Base-by-base conservation (phyloP, 2,329 filamentous ascomycete species). In the Pseudomassariella vexata region DNA sequence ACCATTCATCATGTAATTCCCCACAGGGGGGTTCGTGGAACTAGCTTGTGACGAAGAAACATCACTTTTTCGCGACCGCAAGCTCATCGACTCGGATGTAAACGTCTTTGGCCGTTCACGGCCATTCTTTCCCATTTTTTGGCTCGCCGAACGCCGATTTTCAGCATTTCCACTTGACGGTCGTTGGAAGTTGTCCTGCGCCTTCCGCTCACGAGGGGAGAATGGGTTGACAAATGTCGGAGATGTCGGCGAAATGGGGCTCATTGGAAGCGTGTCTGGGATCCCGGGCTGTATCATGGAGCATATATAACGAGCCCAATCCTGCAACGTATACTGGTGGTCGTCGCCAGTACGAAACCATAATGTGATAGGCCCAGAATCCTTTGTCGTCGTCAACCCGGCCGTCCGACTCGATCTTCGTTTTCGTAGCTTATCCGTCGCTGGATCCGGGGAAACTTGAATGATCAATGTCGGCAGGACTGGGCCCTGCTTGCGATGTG, bases 331-430 rank as follows among this genome's bases (percentile, higher is more conserved):
- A 27, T 63, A 55, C 28, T 63, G 59, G 23, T 62, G 61, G 34
- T 77, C 71, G 12, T 79, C 72, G 5, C 66, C 58, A 0, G 65
- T 58, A 19, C 78, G 73, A 40, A 82, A 81, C 57, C 70, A 70
- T 3, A 82, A 52, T 0, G 65, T 68, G 7, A 60, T 64, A 3
- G 65, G 57, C 7, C 59, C 53, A 2, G 64, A 56, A 11, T 76
- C 70, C 47, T 70, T 76, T 36, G 57, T 66, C 6, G 61, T 53
- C 8, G 68, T 68, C 15, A 82, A 58, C 3, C 72, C 73, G 4
- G 72, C 68, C 4, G 78, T 73, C 38, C 77, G 67, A 43, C 77
- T 82, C 28, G 78, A 82, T 38, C 78, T 67, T 30, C 78, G 70
- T 46, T 80, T 82, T 34, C 74, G 70, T 40, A 77, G 61, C 50